Base-by-base conservation (phyloP, 2,329 filamentous ascomycete species). In the Bipolaris cookei region DNA sequence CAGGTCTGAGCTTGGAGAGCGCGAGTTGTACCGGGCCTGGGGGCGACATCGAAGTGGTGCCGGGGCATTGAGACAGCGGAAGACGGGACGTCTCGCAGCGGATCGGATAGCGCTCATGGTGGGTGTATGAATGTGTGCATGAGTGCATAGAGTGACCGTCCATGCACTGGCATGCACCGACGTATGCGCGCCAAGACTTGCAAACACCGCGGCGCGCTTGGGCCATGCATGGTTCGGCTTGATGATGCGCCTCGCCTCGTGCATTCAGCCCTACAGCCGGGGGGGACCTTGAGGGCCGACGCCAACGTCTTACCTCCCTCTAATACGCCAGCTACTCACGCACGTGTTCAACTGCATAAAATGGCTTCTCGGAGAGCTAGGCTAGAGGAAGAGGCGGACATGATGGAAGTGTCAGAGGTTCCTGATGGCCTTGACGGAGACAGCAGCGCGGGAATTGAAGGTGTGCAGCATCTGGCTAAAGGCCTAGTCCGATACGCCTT, bases 401-500 rank as follows among this genome's bases (percentile, higher is more conserved):
- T 65, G 55, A 59, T 65, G 55, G 61, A 62, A 4, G 49, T 38
- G 6, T 20, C 42, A 8, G 42, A 45, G 3, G 21, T 13, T 13
- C 53, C 42, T 2, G 54, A 59, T 20, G 37, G 50, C 4, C 20
- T 30, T 25, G 62, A 67, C 11, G 74, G 76, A 39, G 64, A 66
- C 4, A 77, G 65, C 38, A 34, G 45, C n/a, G 45, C 18, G 3
- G 45, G 45, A 2, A 48, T 48, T 38, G 45, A 48, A 14, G 23
- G 45, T 50, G 54, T 76, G 3, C 73, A 77, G 14, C 79, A 79
- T 43, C 79, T 87, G 72, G 81, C 85, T 6, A 87, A 87, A 70
- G 86, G 86, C 67, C 73, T 89, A 51, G 84, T 88, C 42, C 83
- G 86, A 2, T 77, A 88, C 38, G 86, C 86, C 1, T 71, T 89